Evolutionary conservation across 2,329 filamentous ascomycete species (phyloP), one percentile per base, ranked within the genome.

Genomic region (Anisogramma anomala): DNA sequence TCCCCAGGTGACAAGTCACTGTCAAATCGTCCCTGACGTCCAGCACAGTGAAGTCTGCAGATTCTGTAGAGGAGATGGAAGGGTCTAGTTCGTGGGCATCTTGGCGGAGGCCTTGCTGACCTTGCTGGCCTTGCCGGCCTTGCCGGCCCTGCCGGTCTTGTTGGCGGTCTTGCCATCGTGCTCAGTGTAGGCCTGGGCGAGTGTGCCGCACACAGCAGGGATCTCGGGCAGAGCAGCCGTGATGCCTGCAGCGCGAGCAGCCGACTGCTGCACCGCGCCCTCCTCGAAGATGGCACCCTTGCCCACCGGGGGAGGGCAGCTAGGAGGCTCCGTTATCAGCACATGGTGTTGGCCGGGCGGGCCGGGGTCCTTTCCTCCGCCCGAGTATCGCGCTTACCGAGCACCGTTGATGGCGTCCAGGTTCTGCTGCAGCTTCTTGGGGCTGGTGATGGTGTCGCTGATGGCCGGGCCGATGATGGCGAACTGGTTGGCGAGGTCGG

Each of bases 321-420:
- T 42, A 25, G 8, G 7, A 30, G 11, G 10, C 15, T 32, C 30
- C 14, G 26, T 4, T 14, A 4, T 10, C 9, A 20, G 11, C 3
- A 17, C n/a, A n/a, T n/a, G n/a, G n/a, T n/a, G n/a, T n/a, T n/a
- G n/a, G n/a, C n/a, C n/a, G n/a, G n/a, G n/a, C n/a, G n/a, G n/a
- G n/a, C n/a, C n/a, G n/a, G n/a, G n/a, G n/a, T n/a, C n/a, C n/a
- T n/a, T n/a, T n/a, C n/a, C n/a, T n/a, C n/a, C n/a, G n/a, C n/a
- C n/a, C n/a, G n/a, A n/a, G n/a, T n/a, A n/a, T n/a, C 8, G 13
- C 11, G 9, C 40, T 15, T 42, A 42, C 40, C 40, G 40, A 42
- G 40, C 40, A 28, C 33, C 40, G n/a, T 42, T 42, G 28, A 42
- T 42, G 20, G 40, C 40, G n/a, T 37, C 34, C 11, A 42, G 34